These are phyloP conservation scores for Prunus padus DNA, from an alignment of 306 rosid species.

Conservation along the genomic window DNA sequence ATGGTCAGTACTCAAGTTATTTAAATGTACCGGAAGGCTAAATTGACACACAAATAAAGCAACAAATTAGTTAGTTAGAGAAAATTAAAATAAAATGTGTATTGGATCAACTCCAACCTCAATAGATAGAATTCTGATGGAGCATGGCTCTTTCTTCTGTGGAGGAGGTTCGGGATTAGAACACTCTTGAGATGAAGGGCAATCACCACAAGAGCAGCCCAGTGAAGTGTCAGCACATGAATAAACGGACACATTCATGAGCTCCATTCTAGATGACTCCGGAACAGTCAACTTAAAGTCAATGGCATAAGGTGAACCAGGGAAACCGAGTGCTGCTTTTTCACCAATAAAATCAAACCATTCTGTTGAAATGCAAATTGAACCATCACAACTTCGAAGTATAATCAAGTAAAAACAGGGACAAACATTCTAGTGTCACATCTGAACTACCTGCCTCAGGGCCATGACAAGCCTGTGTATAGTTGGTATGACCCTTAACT, in stretches of 20 bases:
- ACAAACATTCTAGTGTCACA: background rate
- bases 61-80: background rate
- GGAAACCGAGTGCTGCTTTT: slow-evolving; percentile 69
- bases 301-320: slow-evolving; percentile 93
- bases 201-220: slow-evolving; percentile 98
- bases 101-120: slow-evolving; percentile 51
- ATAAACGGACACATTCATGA: slow-evolving; percentile 77
- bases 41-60: background rate
- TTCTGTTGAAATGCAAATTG: slow-evolving; percentile 49
- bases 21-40: slow-evolving; percentile 22
- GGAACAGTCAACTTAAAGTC: slow-evolving; percentile 50
- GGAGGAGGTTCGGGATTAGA: slow-evolving; percentile 69
- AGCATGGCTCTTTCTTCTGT: slow-evolving; percentile 57
- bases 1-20: slow-evolving; percentile 26
- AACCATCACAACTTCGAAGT: slow-evolving; percentile 30
- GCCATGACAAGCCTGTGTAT: background rate
- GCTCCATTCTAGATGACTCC: slow-evolving; percentile 61
- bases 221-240: slow-evolving; percentile 86
- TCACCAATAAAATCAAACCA: slow-evolving; percentile 84
- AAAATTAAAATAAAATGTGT: slow-evolving; percentile 16
- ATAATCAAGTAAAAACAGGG: background rate
- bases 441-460: background rate
- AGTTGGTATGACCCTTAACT: background rate
- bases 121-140: slow-evolving; percentile 61
- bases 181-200: slow-evolving; percentile 80